Percentiles rank a stretch among this genome's conserved stretches.
These are phyloP conservation scores for Jacaranda copaia DNA, from an alignment of 257 asterid genomes.

Conservation along the genomic window DNA sequence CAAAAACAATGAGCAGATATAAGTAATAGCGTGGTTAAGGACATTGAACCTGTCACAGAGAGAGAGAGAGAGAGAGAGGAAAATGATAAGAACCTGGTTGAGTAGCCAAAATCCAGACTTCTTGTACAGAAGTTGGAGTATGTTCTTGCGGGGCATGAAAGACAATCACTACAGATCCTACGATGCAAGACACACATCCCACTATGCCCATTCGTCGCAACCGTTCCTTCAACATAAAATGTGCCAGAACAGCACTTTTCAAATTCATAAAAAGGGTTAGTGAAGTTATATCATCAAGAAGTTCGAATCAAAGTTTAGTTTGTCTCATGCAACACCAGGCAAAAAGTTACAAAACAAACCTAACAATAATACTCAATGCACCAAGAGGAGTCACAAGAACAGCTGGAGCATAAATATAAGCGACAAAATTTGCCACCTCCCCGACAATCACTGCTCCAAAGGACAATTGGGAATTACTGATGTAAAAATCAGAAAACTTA, in stretches of 20 bases:
- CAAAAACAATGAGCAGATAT: conserved; percentile 39
- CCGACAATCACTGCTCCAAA: conserved; percentile 76
- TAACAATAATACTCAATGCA: conserved; percentile 85
- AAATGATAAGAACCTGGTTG: conserved; percentile 58
- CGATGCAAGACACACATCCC: conserved; percentile 68
- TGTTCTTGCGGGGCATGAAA: conserved; percentile 75
- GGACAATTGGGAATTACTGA: conserved; percentile 24
- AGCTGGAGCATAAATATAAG: conserved; percentile 93
- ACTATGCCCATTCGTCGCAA: conserved; percentile 59
- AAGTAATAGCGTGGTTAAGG: conserved; percentile 18
- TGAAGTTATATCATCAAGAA: conserved; percentile 28
- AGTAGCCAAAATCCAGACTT: conserved; percentile 70
- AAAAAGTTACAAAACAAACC: conserved; percentile 49
- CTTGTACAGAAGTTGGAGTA: conserved; percentile 62
- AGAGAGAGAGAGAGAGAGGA: neutral
- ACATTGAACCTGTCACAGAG: neutral
- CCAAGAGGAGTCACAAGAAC: conserved; percentile 96
- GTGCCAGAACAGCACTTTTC: conserved; percentile 65
- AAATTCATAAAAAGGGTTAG: conserved; percentile 42
- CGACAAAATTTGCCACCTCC: conserved; percentile 82
- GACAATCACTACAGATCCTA: conserved; percentile 72
- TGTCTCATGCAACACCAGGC: conserved; percentile 6
- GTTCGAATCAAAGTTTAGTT: neutral
- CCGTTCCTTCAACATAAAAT: conserved; percentile 69
- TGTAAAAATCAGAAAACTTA: neutral